phyloP scores from a whole-genome alignment of 768 basidiomycete species.

The Mycena vitilis region DNA sequence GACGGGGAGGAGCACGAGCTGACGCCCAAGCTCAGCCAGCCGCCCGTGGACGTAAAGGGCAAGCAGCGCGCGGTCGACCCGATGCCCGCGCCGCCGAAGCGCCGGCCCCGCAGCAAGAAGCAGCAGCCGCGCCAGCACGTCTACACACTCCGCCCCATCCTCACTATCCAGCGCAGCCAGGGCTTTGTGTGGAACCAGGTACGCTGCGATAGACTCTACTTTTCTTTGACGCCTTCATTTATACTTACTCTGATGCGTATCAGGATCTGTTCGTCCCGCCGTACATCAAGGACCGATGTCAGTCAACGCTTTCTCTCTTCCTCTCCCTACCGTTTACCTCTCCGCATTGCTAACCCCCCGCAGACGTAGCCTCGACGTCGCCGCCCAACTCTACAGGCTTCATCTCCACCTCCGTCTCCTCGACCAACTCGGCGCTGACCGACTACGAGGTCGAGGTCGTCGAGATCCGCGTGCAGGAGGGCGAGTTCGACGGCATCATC shows the following conservation, averaged over 20 bases:
- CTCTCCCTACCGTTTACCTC: too few species aligned
- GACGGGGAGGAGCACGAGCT: too few species aligned
- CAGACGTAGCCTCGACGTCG: conserved; percentile 87
- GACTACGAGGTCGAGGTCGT: conserved; percentile 91
- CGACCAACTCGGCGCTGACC: conserved; percentile 71
- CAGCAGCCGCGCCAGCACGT: conserved; percentile 58
- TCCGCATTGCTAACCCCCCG: too few species aligned
- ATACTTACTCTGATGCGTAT: conserved; percentile 8
- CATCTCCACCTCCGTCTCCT: conserved; percentile 75
- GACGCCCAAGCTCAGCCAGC: too few species aligned
- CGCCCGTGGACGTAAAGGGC: conserved; percentile 60
- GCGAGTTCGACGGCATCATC: conserved; percentile 82
- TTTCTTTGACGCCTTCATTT: conserved; percentile 3
- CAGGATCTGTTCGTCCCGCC: conserved; percentile 90
- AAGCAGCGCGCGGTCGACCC: conserved; percentile 84
- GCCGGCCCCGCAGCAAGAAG: conserved; percentile 55
- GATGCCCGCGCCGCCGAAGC: conserved; percentile 59
- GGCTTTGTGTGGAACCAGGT: conserved; percentile 95
- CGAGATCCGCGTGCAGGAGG: conserved; percentile 86
- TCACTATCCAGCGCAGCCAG: conserved; percentile 89
- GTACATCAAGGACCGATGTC: conserved; percentile 92
- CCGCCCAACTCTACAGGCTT: conserved; percentile 77
- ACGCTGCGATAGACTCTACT: conserved; percentile 38
- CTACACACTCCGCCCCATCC: conserved; percentile 79
- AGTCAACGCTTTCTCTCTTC: conserved; percentile 48